Conservation (phyloP, 495 filamentous ascomycete genomes). For the Rusavskia elegans region DNA sequence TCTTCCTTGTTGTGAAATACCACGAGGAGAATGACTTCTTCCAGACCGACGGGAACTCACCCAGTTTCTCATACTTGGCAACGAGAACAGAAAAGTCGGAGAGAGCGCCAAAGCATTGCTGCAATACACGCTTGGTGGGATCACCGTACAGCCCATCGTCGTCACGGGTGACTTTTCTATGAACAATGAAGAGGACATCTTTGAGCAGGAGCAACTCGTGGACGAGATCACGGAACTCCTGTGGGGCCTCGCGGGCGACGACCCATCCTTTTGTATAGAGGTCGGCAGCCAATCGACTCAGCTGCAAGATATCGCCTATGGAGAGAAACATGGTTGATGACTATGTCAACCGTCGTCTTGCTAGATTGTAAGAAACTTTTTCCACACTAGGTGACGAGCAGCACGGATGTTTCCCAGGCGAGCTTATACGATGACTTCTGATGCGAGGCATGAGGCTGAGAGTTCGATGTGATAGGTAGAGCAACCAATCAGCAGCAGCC, state of each 20-base stretch:
- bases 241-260: slow-evolving; percentile 5
- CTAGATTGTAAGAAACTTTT: no score
- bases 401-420: not conserved
- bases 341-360: no score
- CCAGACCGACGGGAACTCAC: not conserved
- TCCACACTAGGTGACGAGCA: not conserved
- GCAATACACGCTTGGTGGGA: not conserved
- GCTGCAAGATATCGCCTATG: slow-evolving; percentile 1
- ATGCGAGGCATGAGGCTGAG: not conserved
- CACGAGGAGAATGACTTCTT: not conserved
- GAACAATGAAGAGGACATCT: not conserved
- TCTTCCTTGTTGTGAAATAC: not conserved
- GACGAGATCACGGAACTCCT: slow-evolving; percentile 2
- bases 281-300: slow-evolving; percentile 1
- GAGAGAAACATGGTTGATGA: not conserved
- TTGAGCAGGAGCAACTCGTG: slow-evolving; percentile 1
- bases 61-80: slow-evolving; percentile 7
- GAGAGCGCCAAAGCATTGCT: not conserved
- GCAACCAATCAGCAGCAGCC: no score
- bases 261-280: slow-evolving; percentile 5
- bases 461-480: no score
- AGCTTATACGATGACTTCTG: not conserved
- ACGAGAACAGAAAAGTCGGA: slow-evolving; percentile 1
- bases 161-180: not conserved
- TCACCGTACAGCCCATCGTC: not conserved